A percentile compares a stretch with the other conserved stretches of the same genome.
Evolutionary conservation across 345 rosid species (phyloP).

Genomic region (Hypericum androsaemum): DNA sequence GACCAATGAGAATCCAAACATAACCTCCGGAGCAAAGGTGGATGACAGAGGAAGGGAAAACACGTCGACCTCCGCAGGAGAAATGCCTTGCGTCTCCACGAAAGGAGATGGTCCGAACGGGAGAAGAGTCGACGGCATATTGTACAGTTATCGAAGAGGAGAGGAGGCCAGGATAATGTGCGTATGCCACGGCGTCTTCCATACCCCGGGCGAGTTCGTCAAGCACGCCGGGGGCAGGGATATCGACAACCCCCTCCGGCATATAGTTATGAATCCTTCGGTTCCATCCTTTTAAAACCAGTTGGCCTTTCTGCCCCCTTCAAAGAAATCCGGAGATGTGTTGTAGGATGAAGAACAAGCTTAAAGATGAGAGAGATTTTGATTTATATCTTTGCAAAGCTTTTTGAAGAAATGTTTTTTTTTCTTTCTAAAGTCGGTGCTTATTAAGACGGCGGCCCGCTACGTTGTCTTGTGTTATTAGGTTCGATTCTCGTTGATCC

Average conservation of each 20-base stretch:
- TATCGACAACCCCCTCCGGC: slow-evolving; percentile 21
- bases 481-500: too few species aligned
- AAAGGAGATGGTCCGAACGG: slow-evolving; percentile 21
- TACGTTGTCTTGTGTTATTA: too few species aligned
- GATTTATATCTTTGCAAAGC: too few species aligned
- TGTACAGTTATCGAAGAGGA: slow-evolving; percentile 18
- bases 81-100: slow-evolving; percentile 25
- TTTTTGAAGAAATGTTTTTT: too few species aligned
- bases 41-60: slow-evolving; percentile 15
- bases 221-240: slow-evolving; percentile 24
- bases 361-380: too few species aligned
- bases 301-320: too few species aligned
- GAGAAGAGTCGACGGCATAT: slow-evolving; percentile 21
- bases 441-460: too few species aligned
- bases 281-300: not conserved
- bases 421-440: too few species aligned
- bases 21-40: slow-evolving; percentile 5
- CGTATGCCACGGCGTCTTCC: slow-evolving; percentile 27
- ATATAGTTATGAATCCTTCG: slow-evolving; percentile 20
- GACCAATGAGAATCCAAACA: slow-evolving; percentile 3
- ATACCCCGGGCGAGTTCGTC: slow-evolving; percentile 21
- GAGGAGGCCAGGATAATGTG: slow-evolving; percentile 27
- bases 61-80: slow-evolving; percentile 14
- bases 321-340: too few species aligned
- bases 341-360: too few species aligned